Conservation (phyloP, 805 yeast species). For the Cyberlindnera misumaiensis region DNA sequence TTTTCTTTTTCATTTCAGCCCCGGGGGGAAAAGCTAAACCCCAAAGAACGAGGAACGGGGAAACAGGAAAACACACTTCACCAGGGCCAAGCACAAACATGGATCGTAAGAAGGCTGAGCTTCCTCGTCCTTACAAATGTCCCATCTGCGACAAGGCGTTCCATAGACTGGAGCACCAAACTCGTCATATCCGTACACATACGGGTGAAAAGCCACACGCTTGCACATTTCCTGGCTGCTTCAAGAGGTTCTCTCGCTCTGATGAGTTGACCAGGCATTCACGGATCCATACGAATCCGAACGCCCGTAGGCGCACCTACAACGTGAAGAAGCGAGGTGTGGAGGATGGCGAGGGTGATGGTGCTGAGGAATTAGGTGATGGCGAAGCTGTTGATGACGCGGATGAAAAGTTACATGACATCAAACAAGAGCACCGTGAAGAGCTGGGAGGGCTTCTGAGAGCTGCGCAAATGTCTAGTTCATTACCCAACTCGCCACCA, state of each 20-base stretch:
- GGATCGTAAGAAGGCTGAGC: slow-evolving; percentile 16
- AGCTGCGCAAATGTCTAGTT: too few relatives aligned
- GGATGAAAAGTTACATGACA: too few relatives aligned
- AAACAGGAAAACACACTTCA: background rate
- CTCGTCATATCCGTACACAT: slow-evolving; percentile 73
- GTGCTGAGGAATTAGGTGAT: too few relatives aligned
- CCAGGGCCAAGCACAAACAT: background rate
- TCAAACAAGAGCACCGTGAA: too few relatives aligned
- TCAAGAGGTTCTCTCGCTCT: slow-evolving; percentile 58
- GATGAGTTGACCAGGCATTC: slow-evolving; percentile 72
- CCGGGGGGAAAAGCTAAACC: background rate
- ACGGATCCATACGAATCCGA: slow-evolving; percentile 67
- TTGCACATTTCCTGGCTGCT: slow-evolving; percentile 68
- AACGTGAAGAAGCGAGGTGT: slow-evolving; percentile 28
- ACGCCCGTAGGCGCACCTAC: slow-evolving; percentile 53
- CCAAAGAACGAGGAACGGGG: background rate
- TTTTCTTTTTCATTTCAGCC: background rate
- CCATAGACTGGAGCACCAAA: slow-evolving; percentile 71
- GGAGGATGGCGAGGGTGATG: slow-evolving; percentile 3
- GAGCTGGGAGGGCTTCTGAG: too few relatives aligned
- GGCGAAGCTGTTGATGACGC: too few relatives aligned
- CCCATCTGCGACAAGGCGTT: slow-evolving; percentile 70
- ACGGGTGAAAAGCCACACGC: slow-evolving; percentile 79
- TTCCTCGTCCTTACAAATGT: slow-evolving; percentile 60
- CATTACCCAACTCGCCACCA: background rate